Evolutionary conservation across 768 basidiomycete genomes (phyloP), one percentile per base, ranked within the genome.

Genomic region (Russula lepida): DNA sequence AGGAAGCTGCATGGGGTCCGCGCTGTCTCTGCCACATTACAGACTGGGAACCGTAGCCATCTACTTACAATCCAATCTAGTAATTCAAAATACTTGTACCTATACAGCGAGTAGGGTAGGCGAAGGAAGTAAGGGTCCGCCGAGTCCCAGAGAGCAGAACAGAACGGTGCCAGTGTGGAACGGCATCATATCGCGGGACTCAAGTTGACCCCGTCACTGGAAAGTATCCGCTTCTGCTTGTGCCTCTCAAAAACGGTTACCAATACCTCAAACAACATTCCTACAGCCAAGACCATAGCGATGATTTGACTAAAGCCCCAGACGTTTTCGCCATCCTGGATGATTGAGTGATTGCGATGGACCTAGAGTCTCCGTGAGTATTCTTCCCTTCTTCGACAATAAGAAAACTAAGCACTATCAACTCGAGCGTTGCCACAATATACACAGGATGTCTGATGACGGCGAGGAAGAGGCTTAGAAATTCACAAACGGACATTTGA

Each of bases 301-400:
- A 57, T 30, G 27, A 62, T 56, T 52, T 62, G 60, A n/a, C 55
- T 55, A 46, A 62, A 62, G 8, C 55, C 55, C 55, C 55, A 62
- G 8, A 0, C n/a, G 11, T 25, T n/a, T 57, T 62, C 60, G 9
- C 60, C 60, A 28, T 49, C 19, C 35, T 56, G 30, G 41, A 62
- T 56, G 33, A 39, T 46, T 23, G 1, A 8, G 15, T 17, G 49
- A 23, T 62, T 62, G 43, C 49, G 55, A 27, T 32, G 27, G 27
- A 62, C 50, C 60, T 62, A 21, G 25, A 35, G 19, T n/a, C 37
- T 57, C 7, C 27, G 12, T 62, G 8, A 62, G 55, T 21, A 46
- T 17, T 15, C 32, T 9, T 56, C 46, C 21, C 5, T 44, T 21
- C 25, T 11, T 43, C 3, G 15, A 19, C 3, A 19, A 37, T 4